A percentile compares a stretch with the other conserved stretches of the same genome.
Conservation (phyloP, 139 green algal species). For the Parachlorella kessleri region DNA sequence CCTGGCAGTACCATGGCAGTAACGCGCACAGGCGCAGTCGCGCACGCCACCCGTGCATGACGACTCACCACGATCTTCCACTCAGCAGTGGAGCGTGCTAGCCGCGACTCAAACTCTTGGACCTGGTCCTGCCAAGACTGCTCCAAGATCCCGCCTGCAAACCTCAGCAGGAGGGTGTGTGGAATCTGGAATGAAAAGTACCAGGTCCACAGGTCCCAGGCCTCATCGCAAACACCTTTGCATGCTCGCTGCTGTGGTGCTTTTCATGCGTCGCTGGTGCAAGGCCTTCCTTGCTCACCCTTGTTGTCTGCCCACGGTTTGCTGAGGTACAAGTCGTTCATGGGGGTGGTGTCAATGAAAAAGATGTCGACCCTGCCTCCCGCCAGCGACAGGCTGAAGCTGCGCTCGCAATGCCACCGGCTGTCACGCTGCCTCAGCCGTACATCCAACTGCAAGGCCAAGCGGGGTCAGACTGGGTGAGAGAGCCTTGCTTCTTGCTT, state of each 20-base stretch:
- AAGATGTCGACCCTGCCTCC: constrained; percentile 57
- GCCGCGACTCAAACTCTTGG: constrained; percentile 37
- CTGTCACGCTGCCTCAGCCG: constrained; percentile 39
- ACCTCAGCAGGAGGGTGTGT: no score
- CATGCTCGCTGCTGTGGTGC: no score
- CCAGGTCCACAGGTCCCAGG: no score
- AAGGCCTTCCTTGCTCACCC: no score
- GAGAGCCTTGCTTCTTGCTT: no score
- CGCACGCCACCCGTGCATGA: no score
- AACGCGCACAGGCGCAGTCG: no score
- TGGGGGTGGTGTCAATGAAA: constrained; percentile 76
- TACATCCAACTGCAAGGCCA: constrained; percentile 44
- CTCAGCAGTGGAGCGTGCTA: constrained; percentile 37
- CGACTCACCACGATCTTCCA: constrained; percentile 80
- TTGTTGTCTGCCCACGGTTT: constrained; percentile 39
- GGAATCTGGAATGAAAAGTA: no score
- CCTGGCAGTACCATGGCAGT: no score
- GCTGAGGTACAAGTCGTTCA: constrained; percentile 47
- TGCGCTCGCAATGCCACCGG: constrained; percentile 61
- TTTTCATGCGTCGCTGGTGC: no score
- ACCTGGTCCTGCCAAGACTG: constrained; percentile 50
- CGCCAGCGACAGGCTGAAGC: constrained; percentile 21
- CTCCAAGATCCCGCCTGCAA: constrained; percentile 57
- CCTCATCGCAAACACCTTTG: no score
- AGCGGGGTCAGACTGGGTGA: no score